Evolutionary conservation across 768 basidiomycete genomes (phyloP).

Genomic region (Leccinum subgranulosum): DNA sequence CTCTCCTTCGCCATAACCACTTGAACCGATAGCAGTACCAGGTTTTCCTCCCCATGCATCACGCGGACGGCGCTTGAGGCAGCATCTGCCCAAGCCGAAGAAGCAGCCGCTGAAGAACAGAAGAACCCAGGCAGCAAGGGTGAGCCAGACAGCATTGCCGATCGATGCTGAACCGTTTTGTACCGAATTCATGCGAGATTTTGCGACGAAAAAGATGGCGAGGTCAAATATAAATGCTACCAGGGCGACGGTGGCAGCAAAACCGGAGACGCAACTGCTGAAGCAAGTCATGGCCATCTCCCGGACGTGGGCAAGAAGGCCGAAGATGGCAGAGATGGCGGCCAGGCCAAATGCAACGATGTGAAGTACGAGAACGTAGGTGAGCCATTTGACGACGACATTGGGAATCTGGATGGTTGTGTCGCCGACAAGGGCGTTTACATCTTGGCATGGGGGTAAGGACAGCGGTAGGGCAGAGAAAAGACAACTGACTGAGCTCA

Average conservation of each 20-base stretch:
- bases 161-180: conserved; percentile 73
- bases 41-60: conserved; percentile 39
- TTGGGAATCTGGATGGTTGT: conserved; percentile 71
- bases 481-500: conserved; percentile 62
- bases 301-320: conserved; percentile 83
- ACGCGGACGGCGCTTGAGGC: conserved; percentile 55
- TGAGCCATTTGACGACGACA: conserved; percentile 90
- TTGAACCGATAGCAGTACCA: conserved; percentile 23
- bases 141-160: conserved; percentile 91
- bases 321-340: conserved; percentile 71
- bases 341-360: conserved; percentile 80
- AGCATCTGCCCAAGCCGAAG: conserved; percentile 82
- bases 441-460: conserved; percentile 48
- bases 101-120: conserved; percentile 91
- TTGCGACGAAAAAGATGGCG: conserved; percentile 86
- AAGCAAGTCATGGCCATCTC: conserved; percentile 84
- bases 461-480: neutral
- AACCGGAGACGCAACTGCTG: conserved; percentile 76
- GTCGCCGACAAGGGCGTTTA: conserved; percentile 77
- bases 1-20: conserved; percentile 45
- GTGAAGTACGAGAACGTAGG: conserved; percentile 89
- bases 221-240: conserved; percentile 93
- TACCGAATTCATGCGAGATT: conserved; percentile 73
- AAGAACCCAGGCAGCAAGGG: conserved; percentile 79
- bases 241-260: conserved; percentile 76